Evolutionary conservation across 202 grass and related monocot species (phyloP).

Genomic region (Carex arenaria): DNA sequence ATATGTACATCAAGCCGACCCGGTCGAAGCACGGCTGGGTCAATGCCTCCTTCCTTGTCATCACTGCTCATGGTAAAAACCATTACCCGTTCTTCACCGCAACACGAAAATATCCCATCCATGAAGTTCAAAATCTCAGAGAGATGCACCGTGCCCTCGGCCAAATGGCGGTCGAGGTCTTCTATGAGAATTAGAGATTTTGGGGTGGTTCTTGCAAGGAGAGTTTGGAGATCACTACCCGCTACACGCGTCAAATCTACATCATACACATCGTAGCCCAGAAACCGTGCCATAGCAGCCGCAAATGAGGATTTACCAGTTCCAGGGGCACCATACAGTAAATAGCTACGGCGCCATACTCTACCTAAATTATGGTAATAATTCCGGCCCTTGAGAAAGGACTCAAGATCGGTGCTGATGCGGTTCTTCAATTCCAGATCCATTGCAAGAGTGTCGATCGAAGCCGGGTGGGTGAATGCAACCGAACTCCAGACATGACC

Average conservation of each 20-base stretch:
- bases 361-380: slow-evolving; percentile 76
- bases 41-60: slow-evolving; percentile 32
- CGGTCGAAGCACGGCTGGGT: slow-evolving; percentile 45
- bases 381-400: slow-evolving; percentile 56
- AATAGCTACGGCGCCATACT: slow-evolving; percentile 82
- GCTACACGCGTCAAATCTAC: slow-evolving; percentile 51
- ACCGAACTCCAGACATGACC: slow-evolving; percentile 35
- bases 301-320: slow-evolving; percentile 92
- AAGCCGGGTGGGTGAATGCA: slow-evolving; percentile 72
- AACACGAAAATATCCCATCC: slow-evolving; percentile 68
- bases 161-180: slow-evolving; percentile 62
- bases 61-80: slow-evolving; percentile 61
- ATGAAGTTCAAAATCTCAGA: slow-evolving; percentile 53
- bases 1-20: slow-evolving; percentile 75
- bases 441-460: slow-evolving; percentile 72
- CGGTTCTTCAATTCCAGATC: slow-evolving; percentile 65
- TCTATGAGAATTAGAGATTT: slow-evolving; percentile 71
- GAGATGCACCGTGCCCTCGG: slow-evolving; percentile 5
- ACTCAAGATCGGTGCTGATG: slow-evolving; percentile 63
- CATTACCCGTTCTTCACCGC: slow-evolving; percentile 64
- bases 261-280: slow-evolving; percentile 79
- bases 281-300: slow-evolving; percentile 79
- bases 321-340: slow-evolving; percentile 69
- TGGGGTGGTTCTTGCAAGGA: slow-evolving; percentile 53
- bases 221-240: slow-evolving; percentile 36